phyloP scores from a whole-genome alignment of 495 filamentous ascomycete species.

The Cercophora newfieldiana region DNA sequence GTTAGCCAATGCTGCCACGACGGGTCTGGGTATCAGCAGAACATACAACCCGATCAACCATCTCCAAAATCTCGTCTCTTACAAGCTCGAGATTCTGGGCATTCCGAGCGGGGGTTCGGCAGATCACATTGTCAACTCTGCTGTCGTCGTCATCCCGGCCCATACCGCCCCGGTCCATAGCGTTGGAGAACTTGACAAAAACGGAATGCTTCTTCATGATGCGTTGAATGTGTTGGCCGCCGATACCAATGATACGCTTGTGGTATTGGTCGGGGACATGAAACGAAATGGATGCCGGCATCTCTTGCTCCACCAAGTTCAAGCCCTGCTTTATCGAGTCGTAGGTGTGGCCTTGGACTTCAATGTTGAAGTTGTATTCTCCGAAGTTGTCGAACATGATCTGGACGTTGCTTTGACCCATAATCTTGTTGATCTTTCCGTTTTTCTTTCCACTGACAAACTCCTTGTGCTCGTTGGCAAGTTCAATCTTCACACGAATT shows the following conservation, averaged over 20 bases:
- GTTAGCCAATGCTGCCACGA: background rate
- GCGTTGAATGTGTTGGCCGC: constrained; percentile 96
- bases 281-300: constrained; percentile 98
- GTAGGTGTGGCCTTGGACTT: constrained; percentile 87
- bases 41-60: constrained; percentile 87
- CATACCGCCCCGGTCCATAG: constrained; percentile 95
- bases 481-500: constrained; percentile 95
- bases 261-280: constrained; percentile 99
- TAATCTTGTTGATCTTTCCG: constrained; percentile 99
- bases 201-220: constrained; percentile 99
- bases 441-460: constrained; percentile 99
- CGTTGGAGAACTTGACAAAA: constrained; percentile 99
- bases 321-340: constrained; percentile 90
- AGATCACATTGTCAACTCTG: constrained; percentile 98
- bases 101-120: constrained; percentile 94
- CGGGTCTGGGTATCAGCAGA: background rate
- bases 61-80: constrained; percentile 98
- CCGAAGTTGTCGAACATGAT: constrained; percentile 99
- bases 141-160: constrained; percentile 95
- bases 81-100: constrained; percentile 94
- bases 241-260: constrained; percentile 98
- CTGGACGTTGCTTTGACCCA: constrained; percentile 98
- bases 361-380: constrained; percentile 99
- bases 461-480: constrained; percentile 99
- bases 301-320: constrained; percentile 93